Percentiles rank a stretch among this genome's conserved stretches.
phyloP scores from a whole-genome alignment of 1,284 basidiomycete species.

The Ustilago cynodontis region DNA sequence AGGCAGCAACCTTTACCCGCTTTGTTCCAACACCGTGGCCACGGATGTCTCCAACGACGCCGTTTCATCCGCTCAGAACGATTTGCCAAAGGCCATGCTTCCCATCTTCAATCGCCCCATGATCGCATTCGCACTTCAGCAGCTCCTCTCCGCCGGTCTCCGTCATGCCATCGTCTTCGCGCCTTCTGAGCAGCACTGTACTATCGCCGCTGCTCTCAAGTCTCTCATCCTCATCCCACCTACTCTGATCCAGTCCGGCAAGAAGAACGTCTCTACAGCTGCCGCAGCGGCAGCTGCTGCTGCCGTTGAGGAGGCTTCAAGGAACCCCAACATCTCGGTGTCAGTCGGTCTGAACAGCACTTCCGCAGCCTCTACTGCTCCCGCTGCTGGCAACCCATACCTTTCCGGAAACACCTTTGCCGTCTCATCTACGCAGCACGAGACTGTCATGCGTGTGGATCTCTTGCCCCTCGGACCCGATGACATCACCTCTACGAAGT shows the following conservation, averaged over 20 bases:
- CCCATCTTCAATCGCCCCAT: slow-evolving; percentile 68
- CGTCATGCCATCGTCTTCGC: slow-evolving; percentile 63
- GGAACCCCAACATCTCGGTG: slow-evolving; percentile 54
- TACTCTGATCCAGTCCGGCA: slow-evolving; percentile 33
- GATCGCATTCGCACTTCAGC: slow-evolving; percentile 66
- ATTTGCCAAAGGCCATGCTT: slow-evolving; percentile 66
- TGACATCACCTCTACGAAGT: slow-evolving; percentile 24
- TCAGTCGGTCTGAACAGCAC: slow-evolving; percentile 50
- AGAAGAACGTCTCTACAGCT: slow-evolving; percentile 33
- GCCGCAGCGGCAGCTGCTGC: slow-evolving; percentile 40
- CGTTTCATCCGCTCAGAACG: slow-evolving; percentile 15
- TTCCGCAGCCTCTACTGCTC: slow-evolving; percentile 20
- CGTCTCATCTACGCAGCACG: slow-evolving; percentile 37
- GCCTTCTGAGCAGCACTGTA: slow-evolving; percentile 60
- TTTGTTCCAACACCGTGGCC: slow-evolving; percentile 51
- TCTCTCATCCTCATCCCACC: slow-evolving; percentile 60
- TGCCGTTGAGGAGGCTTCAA: slow-evolving; percentile 45
- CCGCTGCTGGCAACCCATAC: slow-evolving; percentile 30
- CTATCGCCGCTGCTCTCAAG: slow-evolving; percentile 59
- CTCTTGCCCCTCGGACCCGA: slow-evolving; percentile 64
- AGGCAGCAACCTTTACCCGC: slow-evolving; percentile 64
- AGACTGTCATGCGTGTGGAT: slow-evolving; percentile 57
- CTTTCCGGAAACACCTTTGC: slow-evolving; percentile 38
- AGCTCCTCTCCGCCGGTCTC: slow-evolving; percentile 62
- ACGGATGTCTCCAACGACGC: slow-evolving; percentile 20